Evolutionary conservation across 2,329 filamentous ascomycete genomes (phyloP).

Genomic region (Colletotrichum ledebouriae): DNA sequence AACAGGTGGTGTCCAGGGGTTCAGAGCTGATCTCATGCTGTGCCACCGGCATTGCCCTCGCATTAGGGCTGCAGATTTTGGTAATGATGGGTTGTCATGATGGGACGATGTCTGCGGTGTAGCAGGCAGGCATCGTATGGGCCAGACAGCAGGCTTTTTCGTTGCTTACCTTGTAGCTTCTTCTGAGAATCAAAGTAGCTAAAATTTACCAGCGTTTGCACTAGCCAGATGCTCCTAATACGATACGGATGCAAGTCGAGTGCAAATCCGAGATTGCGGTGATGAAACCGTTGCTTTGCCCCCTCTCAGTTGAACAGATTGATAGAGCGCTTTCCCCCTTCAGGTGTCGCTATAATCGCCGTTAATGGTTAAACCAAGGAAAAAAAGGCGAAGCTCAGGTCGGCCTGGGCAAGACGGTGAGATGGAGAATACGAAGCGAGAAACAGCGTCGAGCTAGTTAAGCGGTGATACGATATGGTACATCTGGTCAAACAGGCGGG

Average conservation of each 20-base stretch:
- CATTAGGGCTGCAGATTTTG: conserved; percentile 3
- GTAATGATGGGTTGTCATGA: conserved; percentile 1
- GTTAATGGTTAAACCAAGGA: background rate
- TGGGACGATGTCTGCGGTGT: conserved; percentile 1
- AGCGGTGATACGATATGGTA: background rate
- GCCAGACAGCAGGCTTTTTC: conserved; percentile 6
- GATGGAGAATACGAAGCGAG: conserved; percentile 13
- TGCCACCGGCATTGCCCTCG: background rate
- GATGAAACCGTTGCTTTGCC: conserved; percentile 3
- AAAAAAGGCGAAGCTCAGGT: conserved; percentile 14
- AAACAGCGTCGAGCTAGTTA: conserved; percentile 23
- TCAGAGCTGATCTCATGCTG: too few relatives aligned
- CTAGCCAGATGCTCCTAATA: conserved; percentile 20
- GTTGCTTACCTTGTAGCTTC: background rate
- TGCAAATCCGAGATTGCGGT: background rate
- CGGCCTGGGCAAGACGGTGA: conserved; percentile 22
- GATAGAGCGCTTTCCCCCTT: background rate
- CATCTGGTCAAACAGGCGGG: background rate
- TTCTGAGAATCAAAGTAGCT: background rate
- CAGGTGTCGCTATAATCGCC: background rate
- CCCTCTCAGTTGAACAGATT: background rate
- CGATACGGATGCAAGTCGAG: background rate
- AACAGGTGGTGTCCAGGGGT: too few relatives aligned
- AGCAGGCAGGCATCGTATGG: background rate
- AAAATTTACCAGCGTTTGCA: background rate